Evolutionary conservation across 75 land plant genomes (phyloP).

Genomic region (Ceratopteris richardii): DNA sequence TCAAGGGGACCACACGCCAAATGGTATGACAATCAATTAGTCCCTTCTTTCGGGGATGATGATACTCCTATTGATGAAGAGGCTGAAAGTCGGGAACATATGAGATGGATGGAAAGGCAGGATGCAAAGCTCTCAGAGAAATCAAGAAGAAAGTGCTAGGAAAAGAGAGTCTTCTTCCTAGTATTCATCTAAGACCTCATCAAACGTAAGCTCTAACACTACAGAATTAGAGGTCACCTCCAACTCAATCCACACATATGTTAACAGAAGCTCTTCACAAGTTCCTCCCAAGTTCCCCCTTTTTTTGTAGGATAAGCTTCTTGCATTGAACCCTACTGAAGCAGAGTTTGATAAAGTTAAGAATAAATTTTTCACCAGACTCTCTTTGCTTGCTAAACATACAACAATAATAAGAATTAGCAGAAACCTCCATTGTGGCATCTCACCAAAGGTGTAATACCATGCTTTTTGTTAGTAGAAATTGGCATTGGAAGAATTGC

Average conservation of each 20-base stretch:
- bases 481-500: constrained; percentile 24
- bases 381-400: no score
- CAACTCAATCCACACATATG: no score
- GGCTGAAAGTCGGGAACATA: constrained; percentile 94
- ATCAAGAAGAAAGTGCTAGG: constrained; percentile 77
- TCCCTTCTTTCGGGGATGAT: constrained; percentile 69
- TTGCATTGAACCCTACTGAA: not conserved
- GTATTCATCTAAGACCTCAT: not conserved
- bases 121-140: constrained; percentile 82
- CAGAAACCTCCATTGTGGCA: constrained; percentile 14
- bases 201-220: not conserved
- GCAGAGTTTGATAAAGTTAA: constrained; percentile 24
- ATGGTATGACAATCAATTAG: constrained; percentile 75
- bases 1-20: constrained; percentile 77
- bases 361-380: constrained; percentile 37
- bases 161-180: constrained; percentile 20
- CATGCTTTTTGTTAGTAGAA: constrained; percentile 48
- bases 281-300: constrained; percentile 6
- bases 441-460: constrained; percentile 20
- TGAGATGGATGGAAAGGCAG: constrained; percentile 99
- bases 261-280: no score
- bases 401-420: constrained; percentile 34
- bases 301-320: constrained; percentile 8
- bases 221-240: no score
- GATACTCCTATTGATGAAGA: constrained; percentile 49